These are phyloP conservation scores for Wickerhamomyces sp. DNA, from an alignment of 1,139 yeast species.

Conservation along the genomic window DNA sequence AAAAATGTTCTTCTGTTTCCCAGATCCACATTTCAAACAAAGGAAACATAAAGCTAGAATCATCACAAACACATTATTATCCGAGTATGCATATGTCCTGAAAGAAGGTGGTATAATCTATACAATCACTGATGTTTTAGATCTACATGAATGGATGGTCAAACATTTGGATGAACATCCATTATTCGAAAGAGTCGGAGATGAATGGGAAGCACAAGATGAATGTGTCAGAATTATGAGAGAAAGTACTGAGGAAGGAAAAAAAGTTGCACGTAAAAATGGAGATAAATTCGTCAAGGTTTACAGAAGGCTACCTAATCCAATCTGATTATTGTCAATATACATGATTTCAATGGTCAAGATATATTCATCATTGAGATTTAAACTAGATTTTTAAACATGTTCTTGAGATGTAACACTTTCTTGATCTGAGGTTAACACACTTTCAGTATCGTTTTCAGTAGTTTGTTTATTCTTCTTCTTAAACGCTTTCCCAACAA, in stretches of 20 bases:
- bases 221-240: constrained; percentile 83
- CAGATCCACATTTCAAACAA: constrained; percentile 98
- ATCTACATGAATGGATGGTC: constrained; percentile 95
- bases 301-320: constrained; percentile 67
- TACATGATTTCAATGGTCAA: too few species aligned
- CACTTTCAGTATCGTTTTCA: constrained; percentile 14
- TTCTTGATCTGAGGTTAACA: constrained; percentile 16
- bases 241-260: constrained; percentile 94
- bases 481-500: constrained; percentile 25
- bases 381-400: too few species aligned
- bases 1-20: constrained; percentile 96
- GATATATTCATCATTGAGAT: too few species aligned
- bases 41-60: constrained; percentile 97
- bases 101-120: constrained; percentile 84
- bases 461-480: constrained; percentile 12
- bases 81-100: constrained; percentile 90
- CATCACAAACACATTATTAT: constrained; percentile 77
- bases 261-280: constrained; percentile 85
- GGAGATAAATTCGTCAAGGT: constrained; percentile 90
- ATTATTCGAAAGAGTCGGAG: constrained; percentile 70
- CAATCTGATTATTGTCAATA: constrained; percentile 21
- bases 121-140: constrained; percentile 94
- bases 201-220: constrained; percentile 78
- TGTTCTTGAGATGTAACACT: constrained; percentile 6
- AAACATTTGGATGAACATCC: constrained; percentile 89